Base-by-base conservation (phyloP, 2,329 filamentous ascomycete species). In the Xylariales sp. region DNA sequence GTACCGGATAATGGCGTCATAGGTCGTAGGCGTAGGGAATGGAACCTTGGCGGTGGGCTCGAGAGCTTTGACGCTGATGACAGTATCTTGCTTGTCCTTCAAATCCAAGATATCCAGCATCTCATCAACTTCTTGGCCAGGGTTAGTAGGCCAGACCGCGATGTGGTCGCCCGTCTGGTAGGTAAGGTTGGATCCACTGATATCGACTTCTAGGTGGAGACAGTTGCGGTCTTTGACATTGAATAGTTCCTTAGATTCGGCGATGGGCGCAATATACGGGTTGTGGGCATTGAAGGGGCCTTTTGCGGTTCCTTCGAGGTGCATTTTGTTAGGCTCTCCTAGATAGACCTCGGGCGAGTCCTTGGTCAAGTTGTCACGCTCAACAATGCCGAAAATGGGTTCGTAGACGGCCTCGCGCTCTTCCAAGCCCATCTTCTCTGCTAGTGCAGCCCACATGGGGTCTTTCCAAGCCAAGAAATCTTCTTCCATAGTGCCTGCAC, bases 391-490 rank as follows among this genome's bases (percentile, higher is more conserved):
- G 78, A 97, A 97, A 65, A 94, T 90, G 57, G 96, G 93, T 80
- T 99, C 97, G 80, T 98, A 99, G 68, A 97, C 90, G 69, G 94
- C 93, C 79, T 99, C 97, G 67, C 96, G 94, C 83, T 99, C 96
- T 81, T 98, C 92, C 64, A 99, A 84, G 62, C 89, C 89, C 91
- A 99, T 93, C 78, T 93, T 90, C 72, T 93, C 88, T 30, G 91
- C 86, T 61, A 99, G 85, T 68, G 92, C 92, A 75, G 87, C 85
- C 96, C 97, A 99, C 96, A 99, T 99, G 69, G 94, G 94, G 77
- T 99, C 96, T 84, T 99, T 99, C 96, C 96, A 99, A 72, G 95
- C 93, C 76, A 99, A 83, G 81, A 98, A 99, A 77, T 99, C 97
- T 83, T 99, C 97, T 83, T 99, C 96, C 97, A 99, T 99, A 65